Conservation (phyloP, 106 monocot species). For the Acorus gramineus region DNA sequence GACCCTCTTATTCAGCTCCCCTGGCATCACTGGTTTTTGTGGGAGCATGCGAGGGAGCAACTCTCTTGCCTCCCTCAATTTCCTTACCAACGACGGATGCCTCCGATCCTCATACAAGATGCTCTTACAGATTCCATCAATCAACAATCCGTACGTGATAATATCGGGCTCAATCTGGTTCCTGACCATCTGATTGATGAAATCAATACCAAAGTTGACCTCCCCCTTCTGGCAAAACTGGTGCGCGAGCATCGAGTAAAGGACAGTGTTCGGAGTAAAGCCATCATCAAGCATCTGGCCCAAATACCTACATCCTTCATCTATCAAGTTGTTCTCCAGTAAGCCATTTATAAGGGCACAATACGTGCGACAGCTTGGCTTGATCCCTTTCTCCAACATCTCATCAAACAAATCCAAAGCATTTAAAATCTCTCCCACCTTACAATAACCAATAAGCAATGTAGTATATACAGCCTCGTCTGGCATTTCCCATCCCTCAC, state of each 20-base stretch:
- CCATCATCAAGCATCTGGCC: conserved; percentile 25
- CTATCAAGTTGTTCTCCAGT: conserved; percentile 15
- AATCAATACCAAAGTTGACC: conserved; percentile 18
- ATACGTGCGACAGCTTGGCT: conserved; percentile 16
- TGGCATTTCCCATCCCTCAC: conserved; percentile 15
- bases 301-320: conserved; percentile 15
- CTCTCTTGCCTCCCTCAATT: conserved; percentile 20
- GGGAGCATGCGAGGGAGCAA: conserved; percentile 22
- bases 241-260: conserved; percentile 20
- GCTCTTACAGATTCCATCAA: conserved; percentile 27
- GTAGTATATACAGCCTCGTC: conserved; percentile 25
- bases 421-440: conserved; percentile 2
- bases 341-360: conserved; percentile 26
- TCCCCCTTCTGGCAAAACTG: conserved; percentile 38
- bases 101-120: conserved; percentile 1
- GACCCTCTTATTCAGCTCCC: neutral
- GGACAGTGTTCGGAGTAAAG: conserved; percentile 21
- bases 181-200: conserved; percentile 26
- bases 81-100: conserved; percentile 3
- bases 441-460: conserved; percentile 23
- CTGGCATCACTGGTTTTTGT: neutral
- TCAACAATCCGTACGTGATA: conserved; percentile 27
- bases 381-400: conserved; percentile 15
- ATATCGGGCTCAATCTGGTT: conserved; percentile 41
- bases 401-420: conserved; percentile 24